Percentiles rank a stretch among this genome's conserved stretches.
Evolutionary conservation across 2,329 filamentous ascomycete species (phyloP).

Genomic region (Aureobasidium sp.): DNA sequence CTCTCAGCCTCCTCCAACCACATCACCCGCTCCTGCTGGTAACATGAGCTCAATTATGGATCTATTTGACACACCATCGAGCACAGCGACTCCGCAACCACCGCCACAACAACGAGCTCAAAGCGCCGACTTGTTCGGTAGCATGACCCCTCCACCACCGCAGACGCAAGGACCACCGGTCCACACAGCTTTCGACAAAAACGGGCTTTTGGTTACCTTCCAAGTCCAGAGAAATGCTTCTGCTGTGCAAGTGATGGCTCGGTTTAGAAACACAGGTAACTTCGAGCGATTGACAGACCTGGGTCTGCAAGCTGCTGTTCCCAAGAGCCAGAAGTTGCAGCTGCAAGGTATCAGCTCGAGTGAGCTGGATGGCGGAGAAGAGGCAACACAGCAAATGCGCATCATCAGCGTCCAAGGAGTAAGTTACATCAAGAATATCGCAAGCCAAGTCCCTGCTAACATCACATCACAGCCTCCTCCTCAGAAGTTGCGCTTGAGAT

Average conservation of each 20-base stretch:
- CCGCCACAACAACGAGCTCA: conserved; percentile 30
- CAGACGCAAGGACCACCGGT: conserved; percentile 36
- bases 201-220: conserved; percentile 73
- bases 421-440: conserved; percentile 43
- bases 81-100: conserved; percentile 34
- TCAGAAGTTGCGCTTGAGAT: conserved; percentile 64
- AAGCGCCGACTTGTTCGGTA: conserved; percentile 37
- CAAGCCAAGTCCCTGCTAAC: neutral
- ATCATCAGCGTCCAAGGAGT: conserved; percentile 80
- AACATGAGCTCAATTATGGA: conserved; percentile 72
- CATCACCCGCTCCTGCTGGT: conserved; percentile 20
- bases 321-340: conserved; percentile 91
- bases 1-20: conserved; percentile 39
- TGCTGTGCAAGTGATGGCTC: conserved; percentile 71
- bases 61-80: conserved; percentile 57
- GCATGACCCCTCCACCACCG: conserved; percentile 43
- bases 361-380: conserved; percentile 67
- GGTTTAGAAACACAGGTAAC: conserved; percentile 70
- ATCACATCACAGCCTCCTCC: conserved; percentile 54
- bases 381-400: conserved; percentile 87
- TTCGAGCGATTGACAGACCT: conserved; percentile 63
- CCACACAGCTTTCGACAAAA: conserved; percentile 75
- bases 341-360: conserved; percentile 80
- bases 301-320: conserved; percentile 87
- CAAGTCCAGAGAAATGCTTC: conserved; percentile 77